phyloP scores from a whole-genome alignment of 257 asterid genomes.

The Hygrophila difformis region DNA sequence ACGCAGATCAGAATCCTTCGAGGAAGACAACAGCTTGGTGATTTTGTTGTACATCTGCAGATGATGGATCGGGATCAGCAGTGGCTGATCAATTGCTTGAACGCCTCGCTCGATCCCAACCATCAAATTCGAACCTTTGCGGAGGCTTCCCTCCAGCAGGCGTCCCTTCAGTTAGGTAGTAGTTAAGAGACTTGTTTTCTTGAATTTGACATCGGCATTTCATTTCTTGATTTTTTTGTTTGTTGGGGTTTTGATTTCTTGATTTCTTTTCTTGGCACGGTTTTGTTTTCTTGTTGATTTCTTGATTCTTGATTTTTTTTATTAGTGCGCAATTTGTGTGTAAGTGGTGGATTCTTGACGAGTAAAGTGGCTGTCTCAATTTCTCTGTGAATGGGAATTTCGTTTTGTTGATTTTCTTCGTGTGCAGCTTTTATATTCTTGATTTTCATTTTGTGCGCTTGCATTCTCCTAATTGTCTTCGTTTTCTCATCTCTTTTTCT shows the following conservation, averaged over 20 bases:
- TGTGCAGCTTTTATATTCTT: too few species aligned
- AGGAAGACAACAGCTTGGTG: too few species aligned
- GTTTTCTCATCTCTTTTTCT: background rate
- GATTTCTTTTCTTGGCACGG: background rate
- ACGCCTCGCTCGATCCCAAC: conserved; percentile 79
- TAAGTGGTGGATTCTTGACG: too few species aligned
- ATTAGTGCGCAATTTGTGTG: too few species aligned
- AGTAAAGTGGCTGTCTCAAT: too few species aligned
- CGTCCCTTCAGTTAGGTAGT: conserved; percentile 73
- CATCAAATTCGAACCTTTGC: conserved; percentile 79
- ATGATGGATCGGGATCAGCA: conserved; percentile 67
- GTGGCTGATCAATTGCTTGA: conserved; percentile 82
- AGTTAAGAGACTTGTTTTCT: too few species aligned
- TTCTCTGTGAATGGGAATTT: too few species aligned
- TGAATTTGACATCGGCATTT: too few species aligned
- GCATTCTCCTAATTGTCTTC: background rate
- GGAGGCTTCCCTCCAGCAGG: conserved; percentile 84
- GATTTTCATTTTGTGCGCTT: background rate
- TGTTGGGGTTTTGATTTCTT: background rate
- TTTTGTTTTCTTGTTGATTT: background rate
- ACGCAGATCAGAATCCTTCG: too few species aligned
- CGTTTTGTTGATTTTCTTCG: too few species aligned
- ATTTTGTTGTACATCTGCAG: background rate
- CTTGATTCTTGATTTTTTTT: background rate
- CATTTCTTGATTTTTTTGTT: too few species aligned